These are phyloP conservation scores for Geosiphon pyriformis DNA, from an alignment of 192 early-diverging fungal genomes.

Conservation along the genomic window DNA sequence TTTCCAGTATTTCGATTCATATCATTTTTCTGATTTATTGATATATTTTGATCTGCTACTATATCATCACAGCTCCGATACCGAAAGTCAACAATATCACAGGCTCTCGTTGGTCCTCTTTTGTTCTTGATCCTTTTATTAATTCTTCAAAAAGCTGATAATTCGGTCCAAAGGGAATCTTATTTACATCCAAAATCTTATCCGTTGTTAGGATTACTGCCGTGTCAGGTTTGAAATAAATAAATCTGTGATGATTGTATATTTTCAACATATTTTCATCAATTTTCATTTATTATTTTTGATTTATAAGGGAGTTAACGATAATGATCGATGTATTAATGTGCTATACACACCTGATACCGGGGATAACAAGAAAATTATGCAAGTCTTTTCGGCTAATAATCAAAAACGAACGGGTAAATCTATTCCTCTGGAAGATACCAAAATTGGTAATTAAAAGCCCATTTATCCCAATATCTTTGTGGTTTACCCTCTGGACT, in stretches of 20 bases:
- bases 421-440: constrained; percentile 29
- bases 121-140: constrained; percentile 63
- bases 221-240: constrained; percentile 32
- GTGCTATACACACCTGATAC: constrained; percentile 54
- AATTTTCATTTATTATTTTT: constrained; percentile 24
- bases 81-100: constrained; percentile 44
- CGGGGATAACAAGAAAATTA: constrained; percentile 28
- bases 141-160: constrained; percentile 49
- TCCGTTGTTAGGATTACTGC: constrained; percentile 35
- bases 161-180: constrained; percentile 24
- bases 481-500: constrained; percentile 1
- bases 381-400: constrained; percentile 36
- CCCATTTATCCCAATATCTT: constrained; percentile 18
- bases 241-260: not conserved
- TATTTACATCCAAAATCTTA: constrained; percentile 42
- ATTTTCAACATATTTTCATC: constrained; percentile 14
- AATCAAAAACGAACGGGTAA: constrained; percentile 38
- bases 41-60: not conserved
- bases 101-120: constrained; percentile 58
- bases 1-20: not conserved
- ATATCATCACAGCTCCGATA: constrained; percentile 50
- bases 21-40: not conserved
- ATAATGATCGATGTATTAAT: constrained; percentile 49
- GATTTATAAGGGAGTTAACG: constrained; percentile 37
- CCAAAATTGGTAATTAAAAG: constrained; percentile 22